Conservation (phyloP, 768 basidiomycete species). For the Psilocybe tampanensis region DNA sequence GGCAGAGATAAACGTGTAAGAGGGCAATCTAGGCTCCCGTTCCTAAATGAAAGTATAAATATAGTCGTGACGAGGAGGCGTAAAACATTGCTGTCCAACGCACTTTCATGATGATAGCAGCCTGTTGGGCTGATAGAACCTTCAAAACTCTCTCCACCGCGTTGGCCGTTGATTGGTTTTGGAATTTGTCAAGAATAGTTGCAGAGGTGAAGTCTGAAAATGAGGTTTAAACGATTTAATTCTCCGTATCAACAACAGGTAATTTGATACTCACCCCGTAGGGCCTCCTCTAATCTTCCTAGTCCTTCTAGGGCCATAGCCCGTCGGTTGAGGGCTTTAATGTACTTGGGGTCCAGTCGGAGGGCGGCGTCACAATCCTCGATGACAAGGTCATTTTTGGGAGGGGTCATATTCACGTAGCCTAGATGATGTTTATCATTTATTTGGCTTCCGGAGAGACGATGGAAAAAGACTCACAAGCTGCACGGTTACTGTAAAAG, state of each 20-base stretch:
- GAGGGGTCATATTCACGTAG: constrained; percentile 89
- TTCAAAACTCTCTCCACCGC: constrained; percentile 94
- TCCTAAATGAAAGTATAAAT: constrained; percentile 35
- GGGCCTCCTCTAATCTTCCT: constrained; percentile 69
- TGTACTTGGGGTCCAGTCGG: constrained; percentile 78
- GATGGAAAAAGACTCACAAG: constrained; percentile 58
- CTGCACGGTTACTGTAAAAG: constrained; percentile 96
- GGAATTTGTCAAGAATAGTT: constrained; percentile 92
- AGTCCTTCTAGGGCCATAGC: constrained; percentile 84
- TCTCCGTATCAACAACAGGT: background rate
- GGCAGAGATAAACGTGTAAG: constrained; percentile 88
- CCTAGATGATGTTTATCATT: constrained; percentile 45
- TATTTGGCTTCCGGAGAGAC: background rate
- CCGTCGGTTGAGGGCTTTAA: constrained; percentile 90
- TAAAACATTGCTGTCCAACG: constrained; percentile 22
- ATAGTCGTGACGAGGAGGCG: background rate
- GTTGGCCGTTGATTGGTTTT: constrained; percentile 74
- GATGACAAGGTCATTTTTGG: constrained; percentile 80
- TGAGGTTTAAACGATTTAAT: background rate
- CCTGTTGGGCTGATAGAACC: constrained; percentile 72
- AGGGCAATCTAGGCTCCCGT: constrained; percentile 84
- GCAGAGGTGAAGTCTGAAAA: constrained; percentile 90
- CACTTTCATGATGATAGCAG: constrained; percentile 70
- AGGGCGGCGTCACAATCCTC: constrained; percentile 90
- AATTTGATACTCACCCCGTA: constrained; percentile 61